Conservation (phyloP, 2,329 filamentous ascomycete genomes). For the Sporothrix humicola region DNA sequence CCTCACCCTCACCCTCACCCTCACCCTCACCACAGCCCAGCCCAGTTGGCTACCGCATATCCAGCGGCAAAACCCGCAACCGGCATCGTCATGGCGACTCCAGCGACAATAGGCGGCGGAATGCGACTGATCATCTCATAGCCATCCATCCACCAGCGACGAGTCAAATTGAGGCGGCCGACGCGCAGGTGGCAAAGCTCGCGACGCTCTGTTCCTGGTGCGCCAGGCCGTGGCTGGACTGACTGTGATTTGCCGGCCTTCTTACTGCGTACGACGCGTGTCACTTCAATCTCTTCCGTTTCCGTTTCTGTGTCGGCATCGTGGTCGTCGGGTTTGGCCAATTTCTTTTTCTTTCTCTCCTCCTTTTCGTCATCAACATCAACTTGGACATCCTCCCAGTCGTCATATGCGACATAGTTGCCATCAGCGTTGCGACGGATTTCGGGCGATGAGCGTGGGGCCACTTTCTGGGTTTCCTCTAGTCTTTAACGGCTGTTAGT, state of each 20-base stretch:
- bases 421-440: slow-evolving; percentile 33
- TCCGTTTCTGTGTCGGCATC: not conserved
- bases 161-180: slow-evolving; percentile 35
- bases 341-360: not conserved
- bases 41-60: slow-evolving; percentile 30
- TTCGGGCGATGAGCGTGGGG: slow-evolving; percentile 33
- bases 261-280: not conserved
- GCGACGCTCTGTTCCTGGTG: slow-evolving; percentile 8
- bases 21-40: not conserved
- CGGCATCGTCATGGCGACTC: slow-evolving; percentile 30
- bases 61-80: slow-evolving; percentile 34
- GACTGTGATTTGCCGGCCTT: not conserved
- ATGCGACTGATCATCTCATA: slow-evolving; percentile 32
- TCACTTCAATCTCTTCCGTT: slow-evolving; percentile 13
- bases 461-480: slow-evolving; percentile 35
- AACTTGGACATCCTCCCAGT: slow-evolving; percentile 26
- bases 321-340: too few relatives aligned
- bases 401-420: slow-evolving; percentile 31
- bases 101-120: slow-evolving; percentile 33
- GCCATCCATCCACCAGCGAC: slow-evolving; percentile 38
- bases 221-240: not conserved
- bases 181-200: slow-evolving; percentile 36
- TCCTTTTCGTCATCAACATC: not conserved
- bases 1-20: not conserved
- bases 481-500: slow-evolving; percentile 31